Base-by-base conservation (phyloP, 306 rosid genomes). In the Malus fusca region DNA sequence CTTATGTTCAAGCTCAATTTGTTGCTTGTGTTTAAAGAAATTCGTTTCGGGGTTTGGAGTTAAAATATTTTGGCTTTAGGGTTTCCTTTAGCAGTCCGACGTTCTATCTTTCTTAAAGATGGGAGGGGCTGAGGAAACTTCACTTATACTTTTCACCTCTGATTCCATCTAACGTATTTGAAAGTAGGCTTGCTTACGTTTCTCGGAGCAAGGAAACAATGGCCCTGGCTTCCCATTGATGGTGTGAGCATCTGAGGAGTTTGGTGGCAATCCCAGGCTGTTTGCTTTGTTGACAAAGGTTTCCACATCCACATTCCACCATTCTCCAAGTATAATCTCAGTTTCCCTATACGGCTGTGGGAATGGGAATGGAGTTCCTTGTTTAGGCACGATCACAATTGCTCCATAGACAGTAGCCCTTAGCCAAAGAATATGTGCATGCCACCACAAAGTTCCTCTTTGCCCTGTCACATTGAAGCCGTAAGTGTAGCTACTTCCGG, bases 201-300 rank as follows among this genome's bases (percentile, higher is more conserved):
- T 92, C 84, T 92, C 91, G 1, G 94, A 83, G 81, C 98, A 90
- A 56, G 98, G 96, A 83, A 92, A 92, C 72, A 92, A 88, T 21
- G 98, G 92, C 78, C 98, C 98, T 17, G 98, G 94, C 82, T 92
- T 92, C 9, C 98, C 96, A n/a, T 90, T 92, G 76, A 92, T 92
- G 6, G 96, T 89, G 86, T 92, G 98, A 4, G 92, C 98, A 84
- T 92, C 98, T 2, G 96, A 92, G 86, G 90, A 86, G 64, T 92
- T 90, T 61, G 96, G 98, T 12, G 94, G 92, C 78, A 92, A 77
- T 2, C 96, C 98, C 91, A 87, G 85, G 64, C 26, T 26, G 63
- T 74, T 85, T 59, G 96, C 98, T 87, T 87, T 88, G 58, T 85
- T 87, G 66, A 82, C 98, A 77, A 92, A 21, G 61, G 73, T 78